Base-by-base conservation (phyloP, 257 asterid genomes). In the Echium plantagineum region DNA sequence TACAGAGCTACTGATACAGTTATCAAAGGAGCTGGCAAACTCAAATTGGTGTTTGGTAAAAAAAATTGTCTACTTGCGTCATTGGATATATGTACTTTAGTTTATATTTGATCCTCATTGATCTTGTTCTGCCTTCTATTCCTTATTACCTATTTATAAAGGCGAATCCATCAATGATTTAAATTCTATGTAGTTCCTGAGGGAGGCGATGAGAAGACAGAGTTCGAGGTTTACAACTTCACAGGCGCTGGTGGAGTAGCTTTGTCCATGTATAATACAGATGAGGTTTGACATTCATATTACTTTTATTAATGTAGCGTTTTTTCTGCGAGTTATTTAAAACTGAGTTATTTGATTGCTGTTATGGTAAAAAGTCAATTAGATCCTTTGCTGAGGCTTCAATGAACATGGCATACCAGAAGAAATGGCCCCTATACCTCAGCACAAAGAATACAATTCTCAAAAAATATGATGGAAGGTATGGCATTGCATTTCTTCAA, bases 401-500 rank as follows among this genome's bases (percentile, higher is more conserved):
- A 46, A 89, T 93, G 99, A 86, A 68, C 78, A 75, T 79, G 49
- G 99, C 97, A 8, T 83, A 72, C 69, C 75, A 69, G 85, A 93
- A 89, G 71, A 93, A 89, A 80, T 93, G 99, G 99, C 99, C 99
- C 5, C 76, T 93, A 63, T 93, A 89, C 77, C 97, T 93, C 69
- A 93, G 99, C 83, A 93, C 99, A 53, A 93, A 93, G 79, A 89
- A 93, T 57, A 93, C 99, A 57, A 89, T 93, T 66, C 89, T 93
- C 60, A 93, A 93, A 80, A 93, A 93, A 72, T 93, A 93, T 74
- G 99, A 93, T 64, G 97, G 99, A 71, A 86, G 99, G 99, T 93
- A 72, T 31, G 67, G 16, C 15, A 7, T 15, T 15, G n/a, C 28
- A 2, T 49, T 58, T 15, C 13, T 62, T n/a, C 19, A 5, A 22